Base-by-base conservation (phyloP, 2,329 filamentous ascomycete genomes). In the Aspergillus pseudoterreus region DNA sequence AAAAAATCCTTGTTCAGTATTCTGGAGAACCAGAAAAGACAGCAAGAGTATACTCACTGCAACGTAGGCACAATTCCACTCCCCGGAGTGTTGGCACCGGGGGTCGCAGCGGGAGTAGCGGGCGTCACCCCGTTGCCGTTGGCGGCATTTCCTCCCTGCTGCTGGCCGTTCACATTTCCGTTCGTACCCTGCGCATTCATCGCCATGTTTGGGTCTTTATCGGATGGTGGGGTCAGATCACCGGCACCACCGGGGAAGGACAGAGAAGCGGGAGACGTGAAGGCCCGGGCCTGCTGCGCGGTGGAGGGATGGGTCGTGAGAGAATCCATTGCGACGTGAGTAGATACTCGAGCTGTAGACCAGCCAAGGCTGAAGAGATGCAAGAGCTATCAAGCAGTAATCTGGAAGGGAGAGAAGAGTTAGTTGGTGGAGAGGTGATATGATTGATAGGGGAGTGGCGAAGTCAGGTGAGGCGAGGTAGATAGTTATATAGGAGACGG, bases 221-320 rank as follows among this genome's bases (percentile, higher is more conserved):
- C 87, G 57, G 82, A 85, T 54, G 83, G 82, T 41, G 90, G 90
- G 57, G 90, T 92, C 70, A 96, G 73, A 69, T 95, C 90, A 63
- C 85, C 85, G 64, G 86, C 85, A 57, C 86, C 90, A 68, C 88
- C 88, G 48, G 92, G 92, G 74, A 95, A 97, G 55, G 92, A 95
- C 63, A 97, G 81, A 63, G 91, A 96, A 59, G 90, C 88, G 51
- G 92, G 89, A 54, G 90, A 91, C 65, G 92, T 95, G 76, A 97
- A 96, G 70, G 89, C 90, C 81, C 94, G 94, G 59, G 94, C 94
- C 82, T 97, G 92, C 62, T 87, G 84, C 66, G 92, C 92, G 71
- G 85, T 97, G 60, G 87, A 82, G 45, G 94, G 94, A 70, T 97
- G 94, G 63, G 92, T 94, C 67, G 90, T 91, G 66, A 95, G 87